Percentiles rank a stretch among this genome's conserved stretches.
Conservation (phyloP, 495 filamentous ascomycete species). For the Hypoxylon crocopeplum region DNA sequence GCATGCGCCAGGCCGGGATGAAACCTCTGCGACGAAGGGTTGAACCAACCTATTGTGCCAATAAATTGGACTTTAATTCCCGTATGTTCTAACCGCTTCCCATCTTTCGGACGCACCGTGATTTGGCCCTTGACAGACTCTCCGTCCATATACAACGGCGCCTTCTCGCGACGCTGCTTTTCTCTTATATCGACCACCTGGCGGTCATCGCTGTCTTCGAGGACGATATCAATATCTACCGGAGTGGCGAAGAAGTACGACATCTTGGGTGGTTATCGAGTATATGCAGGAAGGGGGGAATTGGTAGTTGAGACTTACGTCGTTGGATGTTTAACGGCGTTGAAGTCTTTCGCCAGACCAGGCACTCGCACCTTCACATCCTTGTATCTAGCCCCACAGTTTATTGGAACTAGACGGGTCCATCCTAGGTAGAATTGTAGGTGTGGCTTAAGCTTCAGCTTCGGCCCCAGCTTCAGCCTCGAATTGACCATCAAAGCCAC, state of each 20-base stretch:
- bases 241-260: slow-evolving; percentile 98
- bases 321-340: slow-evolving; percentile 3
- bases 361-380: too few species aligned
- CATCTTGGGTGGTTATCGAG: slow-evolving; percentile 63
- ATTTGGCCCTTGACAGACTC: slow-evolving; percentile 97
- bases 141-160: slow-evolving; percentile 95
- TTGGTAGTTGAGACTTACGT: slow-evolving; percentile 2
- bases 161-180: slow-evolving; percentile 95
- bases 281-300: neutral
- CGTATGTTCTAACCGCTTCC: slow-evolving; percentile 95
- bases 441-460: slow-evolving; percentile 28
- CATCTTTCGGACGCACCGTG: slow-evolving; percentile 96
- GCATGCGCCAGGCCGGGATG: neutral
- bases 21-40: too few species aligned
- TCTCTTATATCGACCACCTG: slow-evolving; percentile 97
- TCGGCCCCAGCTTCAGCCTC: slow-evolving; percentile 18
- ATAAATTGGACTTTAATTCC: slow-evolving; percentile 99
- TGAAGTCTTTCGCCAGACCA: slow-evolving; percentile 8
- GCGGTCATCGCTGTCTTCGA: slow-evolving; percentile 92
- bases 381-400: slow-evolving; percentile 25
- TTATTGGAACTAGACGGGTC: neutral
- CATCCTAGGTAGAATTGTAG: neutral
- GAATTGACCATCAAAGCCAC: neutral
- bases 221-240: slow-evolving; percentile 97
- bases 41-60: slow-evolving; percentile 85